These are phyloP conservation scores for Arthrinium puccinioides DNA, from an alignment of 2,329 filamentous ascomycete species.

Conservation along the genomic window DNA sequence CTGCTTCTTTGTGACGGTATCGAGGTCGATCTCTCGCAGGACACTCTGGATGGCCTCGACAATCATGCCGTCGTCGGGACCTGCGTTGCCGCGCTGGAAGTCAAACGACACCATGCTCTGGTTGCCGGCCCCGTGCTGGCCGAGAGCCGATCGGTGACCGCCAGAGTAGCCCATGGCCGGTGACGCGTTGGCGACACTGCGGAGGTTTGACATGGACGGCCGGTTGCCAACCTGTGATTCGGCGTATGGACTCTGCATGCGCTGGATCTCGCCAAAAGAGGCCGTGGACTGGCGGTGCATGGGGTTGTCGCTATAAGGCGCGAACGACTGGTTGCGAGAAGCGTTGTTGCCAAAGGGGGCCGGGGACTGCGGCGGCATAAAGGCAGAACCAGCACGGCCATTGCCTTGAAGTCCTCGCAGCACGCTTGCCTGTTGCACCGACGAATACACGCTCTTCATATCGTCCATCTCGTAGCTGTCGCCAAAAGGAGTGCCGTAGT, in stretches of 20 bases:
- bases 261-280: constrained; percentile 51
- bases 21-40: constrained; percentile 81
- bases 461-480: constrained; percentile 96
- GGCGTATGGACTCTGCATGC: constrained; percentile 51
- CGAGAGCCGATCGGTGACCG: constrained; percentile 39
- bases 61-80: constrained; percentile 74
- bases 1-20: constrained; percentile 98
- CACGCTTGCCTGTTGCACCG: constrained; percentile 80
- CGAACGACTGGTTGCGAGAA: constrained; percentile 37
- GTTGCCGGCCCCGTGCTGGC: constrained; percentile 29
- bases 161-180: constrained; percentile 41
- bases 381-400: constrained; percentile 52
- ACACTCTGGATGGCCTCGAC: constrained; percentile 78
- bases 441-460: constrained; percentile 93
- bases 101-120: constrained; percentile 49
- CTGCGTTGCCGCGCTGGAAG: constrained; percentile 50
- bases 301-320: constrained; percentile 40
- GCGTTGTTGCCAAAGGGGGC: constrained; percentile 56
- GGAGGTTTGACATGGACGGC: constrained; percentile 58
- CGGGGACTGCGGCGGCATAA: constrained; percentile 79
- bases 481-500: constrained; percentile 49
- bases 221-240: too few species aligned
- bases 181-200: constrained; percentile 38
- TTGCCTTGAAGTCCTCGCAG: constrained; percentile 69
- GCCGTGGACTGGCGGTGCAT: constrained; percentile 66